Evolutionary conservation across 495 filamentous ascomycete genomes (phyloP), one percentile per base, ranked within the genome.

Genomic region (Massariosphaeria phaeospora): DNA sequence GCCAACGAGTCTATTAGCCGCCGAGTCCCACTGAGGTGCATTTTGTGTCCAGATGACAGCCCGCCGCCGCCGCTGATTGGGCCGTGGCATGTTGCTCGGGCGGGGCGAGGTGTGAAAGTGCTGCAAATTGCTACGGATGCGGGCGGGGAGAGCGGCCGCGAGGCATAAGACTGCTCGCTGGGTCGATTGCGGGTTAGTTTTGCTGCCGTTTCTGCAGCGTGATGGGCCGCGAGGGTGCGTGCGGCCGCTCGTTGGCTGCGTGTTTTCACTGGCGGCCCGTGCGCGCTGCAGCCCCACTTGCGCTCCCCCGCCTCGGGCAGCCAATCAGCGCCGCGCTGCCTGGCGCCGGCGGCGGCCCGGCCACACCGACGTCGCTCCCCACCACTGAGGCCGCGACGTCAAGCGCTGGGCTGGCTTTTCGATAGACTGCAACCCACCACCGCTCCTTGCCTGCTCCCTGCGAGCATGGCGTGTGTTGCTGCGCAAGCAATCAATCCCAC

Each of bases 11-110:
- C 11, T n/a, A n/a, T 10, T 59, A 59, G 56, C 39, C 56, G 56
- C 56, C 49, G 41, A 53, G 56, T 59, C 56, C 56, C 48, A 54
- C 56, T 59, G 20, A 48, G 56, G 56, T 54, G 5, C n/a, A 48
- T 33, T 59, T 59, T 53, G 49, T 54, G 56, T 1, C 42, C 56
- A 48, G 31, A 48, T 54, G 48, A 59, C 49, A 17, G 29, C 40
- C 20, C 1, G 26, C 25, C n/a, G 1, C 10, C 3, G 27, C 3
- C 15, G 21, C 53, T 35, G 25, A 36, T 48, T 21, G 29, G 45
- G 13, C 24, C 6, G 12, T 42, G 41, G 7, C n/a, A 9, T 11
- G 20, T 3, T 7, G 7, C 3, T 24, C 6, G 40, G 40, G 7
- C 20, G 13, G 7, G 20, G 13, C 12, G 7, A 21, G 20, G 20